These are phyloP conservation scores for Lactuca sativa DNA, from an alignment of 129 eudicot species.

Conservation along the genomic window DNA sequence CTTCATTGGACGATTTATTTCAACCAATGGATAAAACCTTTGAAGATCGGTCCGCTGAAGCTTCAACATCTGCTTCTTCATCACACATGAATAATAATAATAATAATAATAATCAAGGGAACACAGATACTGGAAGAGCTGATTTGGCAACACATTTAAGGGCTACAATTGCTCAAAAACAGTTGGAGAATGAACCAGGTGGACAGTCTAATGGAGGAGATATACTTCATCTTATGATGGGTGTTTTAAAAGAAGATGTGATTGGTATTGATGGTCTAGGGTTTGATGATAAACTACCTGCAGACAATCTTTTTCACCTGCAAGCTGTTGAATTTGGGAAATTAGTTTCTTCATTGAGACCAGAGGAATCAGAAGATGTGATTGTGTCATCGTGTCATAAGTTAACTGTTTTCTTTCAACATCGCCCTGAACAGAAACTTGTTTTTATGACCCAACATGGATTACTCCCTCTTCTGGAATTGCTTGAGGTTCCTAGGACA, in stretches of 20 bases:
- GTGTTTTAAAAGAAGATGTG: constrained; percentile 80
- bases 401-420: constrained; percentile 74
- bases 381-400: constrained; percentile 85
- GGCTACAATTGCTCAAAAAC: constrained; percentile 90
- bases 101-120: constrained; percentile 28
- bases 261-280: constrained; percentile 83
- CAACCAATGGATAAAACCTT: constrained; percentile 58
- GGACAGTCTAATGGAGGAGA: constrained; percentile 73
- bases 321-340: constrained; percentile 95
- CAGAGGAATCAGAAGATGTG: constrained; percentile 93
- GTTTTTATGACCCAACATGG: constrained; percentile 94
- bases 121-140: constrained; percentile 53
- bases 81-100: constrained; percentile 33
- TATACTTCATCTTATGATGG: constrained; percentile 82
- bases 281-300: constrained; percentile 88
- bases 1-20: constrained; percentile 87
- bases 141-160: constrained; percentile 81
- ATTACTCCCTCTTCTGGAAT: constrained; percentile 84
- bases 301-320: constrained; percentile 76
- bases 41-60: constrained; percentile 57
- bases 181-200: constrained; percentile 74
- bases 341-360: constrained; percentile 75
- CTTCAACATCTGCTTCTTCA: constrained; percentile 75
- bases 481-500: constrained; percentile 83
- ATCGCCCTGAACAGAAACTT: constrained; percentile 90